A percentile compares a stretch with the other conserved stretches of the same genome.
phyloP scores from a whole-genome alignment of 225 moss, liverwort and hornwort species.

The Marchantia paleacea region DNA sequence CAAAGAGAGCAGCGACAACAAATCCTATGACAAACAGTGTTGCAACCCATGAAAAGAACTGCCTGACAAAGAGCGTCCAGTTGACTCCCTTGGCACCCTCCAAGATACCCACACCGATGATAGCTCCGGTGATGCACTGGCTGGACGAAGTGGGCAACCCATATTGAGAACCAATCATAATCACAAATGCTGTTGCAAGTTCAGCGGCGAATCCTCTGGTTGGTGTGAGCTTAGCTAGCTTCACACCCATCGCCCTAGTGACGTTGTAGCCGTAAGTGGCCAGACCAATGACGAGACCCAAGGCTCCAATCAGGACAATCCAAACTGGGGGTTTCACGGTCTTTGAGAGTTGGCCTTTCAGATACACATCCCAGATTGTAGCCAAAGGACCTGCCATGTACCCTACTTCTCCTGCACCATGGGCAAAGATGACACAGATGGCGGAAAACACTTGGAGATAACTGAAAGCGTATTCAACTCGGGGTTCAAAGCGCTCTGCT shows the following conservation, averaged over 20 bases:
- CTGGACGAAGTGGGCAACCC: conserved; percentile 57
- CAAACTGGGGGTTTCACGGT: conserved; percentile 45
- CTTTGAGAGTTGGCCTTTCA: conserved; percentile 37
- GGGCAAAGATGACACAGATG: conserved; percentile 60
- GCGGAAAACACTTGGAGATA: conserved; percentile 64
- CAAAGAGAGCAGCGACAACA: conserved; percentile 38
- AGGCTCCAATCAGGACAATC: conserved; percentile 51
- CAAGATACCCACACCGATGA: conserved; percentile 54
- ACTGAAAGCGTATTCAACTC: conserved; percentile 60
- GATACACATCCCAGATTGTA: conserved; percentile 58
- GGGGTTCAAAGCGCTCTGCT: conserved; percentile 56
- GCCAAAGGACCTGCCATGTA: conserved; percentile 67
- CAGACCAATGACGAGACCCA: conserved; percentile 21
- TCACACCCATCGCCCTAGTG: conserved; percentile 62
- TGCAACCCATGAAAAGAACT: conserved; percentile 43
- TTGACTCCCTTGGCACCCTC: conserved; percentile 49
- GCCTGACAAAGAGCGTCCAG: conserved; percentile 44
- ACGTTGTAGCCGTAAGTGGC: conserved; percentile 67
- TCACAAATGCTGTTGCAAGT: conserved; percentile 58
- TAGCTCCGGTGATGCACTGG: conserved; percentile 56
- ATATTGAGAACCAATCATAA: conserved; percentile 62
- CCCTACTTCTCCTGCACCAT: conserved; percentile 60
- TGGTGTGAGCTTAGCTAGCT: conserved; percentile 56
- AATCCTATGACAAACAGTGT: conserved; percentile 42
- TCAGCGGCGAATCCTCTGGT: conserved; percentile 66